Base-by-base conservation (phyloP, 257 asterid species). In the Striga asiatica region DNA sequence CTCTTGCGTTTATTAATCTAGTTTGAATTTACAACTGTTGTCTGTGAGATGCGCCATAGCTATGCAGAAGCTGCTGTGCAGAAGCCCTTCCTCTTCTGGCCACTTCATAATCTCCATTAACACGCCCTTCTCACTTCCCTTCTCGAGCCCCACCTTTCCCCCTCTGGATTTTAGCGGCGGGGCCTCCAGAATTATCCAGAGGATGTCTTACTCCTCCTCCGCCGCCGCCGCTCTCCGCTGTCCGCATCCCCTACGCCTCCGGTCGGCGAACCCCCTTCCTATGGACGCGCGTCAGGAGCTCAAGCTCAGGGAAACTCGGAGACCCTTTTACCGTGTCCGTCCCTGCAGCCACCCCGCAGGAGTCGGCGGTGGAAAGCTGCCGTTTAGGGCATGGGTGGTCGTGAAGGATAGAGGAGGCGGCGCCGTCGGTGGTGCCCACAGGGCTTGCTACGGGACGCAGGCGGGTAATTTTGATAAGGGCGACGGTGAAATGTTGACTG, bases 1-100 rank as follows among this genome's bases (percentile, higher is more conserved):
- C n/a, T 27, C 20, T 49, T 14, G 22, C n/a, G 41, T n/a, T n/a
- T n/a, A n/a, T n/a, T n/a, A n/a, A n/a, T n/a, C n/a, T n/a, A n/a
- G n/a, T n/a, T n/a, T n/a, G n/a, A n/a, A n/a, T n/a, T n/a, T n/a
- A n/a, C n/a, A n/a, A n/a, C n/a, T n/a, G n/a, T n/a, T n/a, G n/a
- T n/a, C n/a, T 60, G 50, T 64, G 80, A 71, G 54, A 78, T 78
- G 79, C 79, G 65, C 73, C 69, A 64, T 34, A 78, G 68, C 25
- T 50, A 78, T 78, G 82, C 82, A 72, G 78, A 78, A 70, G 58
- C 43, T 78, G 65, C 64, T 78, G 43, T 72, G 77, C 50, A 64
- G 70, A 68, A 68, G 51, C 69, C 71, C 70, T 16, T 13, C 57
- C 7, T 63, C 60, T 39, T 55, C 72, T 37, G 78, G 62, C 73